Percentiles rank a stretch among this genome's conserved stretches.
These are phyloP conservation scores for Fusarium scirpi DNA, from an alignment of 2,329 filamentous ascomycete genomes.

Conservation along the genomic window DNA sequence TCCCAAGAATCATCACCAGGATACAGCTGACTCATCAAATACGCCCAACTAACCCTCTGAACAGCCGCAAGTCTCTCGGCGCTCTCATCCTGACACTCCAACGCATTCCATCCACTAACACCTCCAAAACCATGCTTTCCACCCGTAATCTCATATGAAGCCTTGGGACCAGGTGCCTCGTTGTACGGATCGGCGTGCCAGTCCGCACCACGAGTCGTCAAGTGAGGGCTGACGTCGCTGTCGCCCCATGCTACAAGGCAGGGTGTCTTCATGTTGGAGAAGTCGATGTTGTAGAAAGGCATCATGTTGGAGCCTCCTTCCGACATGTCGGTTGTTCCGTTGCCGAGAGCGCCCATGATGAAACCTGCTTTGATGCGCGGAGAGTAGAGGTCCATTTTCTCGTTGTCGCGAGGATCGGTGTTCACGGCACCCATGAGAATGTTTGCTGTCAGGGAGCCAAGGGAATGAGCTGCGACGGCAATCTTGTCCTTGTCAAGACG, in stretches of 20 bases:
- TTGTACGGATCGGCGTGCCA: conserved; percentile 46
- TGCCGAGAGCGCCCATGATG: conserved; percentile 40
- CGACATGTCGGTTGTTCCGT: conserved; percentile 24
- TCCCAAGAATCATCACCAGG: conserved; percentile 38
- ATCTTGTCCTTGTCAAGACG: conserved; percentile 42
- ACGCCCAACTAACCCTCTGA: conserved; percentile 45
- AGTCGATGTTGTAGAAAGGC: conserved; percentile 38
- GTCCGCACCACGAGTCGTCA: conserved; percentile 38
- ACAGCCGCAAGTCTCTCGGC: conserved; percentile 39
- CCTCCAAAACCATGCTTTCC: conserved; percentile 47
- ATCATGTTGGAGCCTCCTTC: conserved; percentile 30
- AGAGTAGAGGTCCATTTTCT: conserved; percentile 21
- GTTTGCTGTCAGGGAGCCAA: conserved; percentile 38
- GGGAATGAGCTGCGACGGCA: conserved; percentile 44
- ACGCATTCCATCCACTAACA: conserved; percentile 45
- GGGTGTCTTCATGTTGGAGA: conserved; percentile 36
- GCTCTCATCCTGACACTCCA: conserved; percentile 43
- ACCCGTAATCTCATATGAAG: conserved; percentile 33
- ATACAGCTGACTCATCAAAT: conserved; percentile 41
- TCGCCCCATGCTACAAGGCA: conserved; percentile 45
- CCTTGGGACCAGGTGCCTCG: conserved; percentile 33
- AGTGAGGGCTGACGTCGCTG: conserved; percentile 37
- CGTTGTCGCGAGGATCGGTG: conserved; percentile 39
- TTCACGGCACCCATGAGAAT: conserved; percentile 41
- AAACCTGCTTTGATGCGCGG: conserved; percentile 45